A percentile compares a stretch with the other conserved stretches of the same genome.
Conservation (phyloP, 148 eudicot genomes). For the Amaranthus cruentus region DNA sequence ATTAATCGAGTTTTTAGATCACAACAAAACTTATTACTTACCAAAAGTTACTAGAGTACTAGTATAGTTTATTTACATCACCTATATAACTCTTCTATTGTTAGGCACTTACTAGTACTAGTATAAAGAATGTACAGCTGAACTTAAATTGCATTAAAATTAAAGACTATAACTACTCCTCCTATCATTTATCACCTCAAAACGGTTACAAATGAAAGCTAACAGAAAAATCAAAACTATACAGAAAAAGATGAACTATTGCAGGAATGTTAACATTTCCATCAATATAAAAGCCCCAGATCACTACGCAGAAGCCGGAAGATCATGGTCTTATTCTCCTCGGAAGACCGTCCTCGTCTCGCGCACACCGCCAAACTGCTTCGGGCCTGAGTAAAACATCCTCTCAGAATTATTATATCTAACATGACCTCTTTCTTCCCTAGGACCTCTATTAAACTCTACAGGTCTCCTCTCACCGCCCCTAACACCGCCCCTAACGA, state of each 20-base stretch:
- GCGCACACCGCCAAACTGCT: slow-evolving; percentile 22
- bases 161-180: not conserved
- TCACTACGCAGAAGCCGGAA: not conserved
- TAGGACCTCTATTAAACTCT: slow-evolving; percentile 23
- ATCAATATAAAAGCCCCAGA: not conserved
- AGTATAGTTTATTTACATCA: too few relatives aligned
- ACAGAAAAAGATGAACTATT: not conserved
- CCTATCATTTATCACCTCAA: slow-evolving; percentile 7
- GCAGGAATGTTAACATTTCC: not conserved
- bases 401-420: slow-evolving; percentile 29
- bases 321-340: slow-evolving; percentile 19
- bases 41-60: too few relatives aligned
- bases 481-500: slow-evolving; percentile 15
- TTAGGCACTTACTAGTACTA: not conserved
- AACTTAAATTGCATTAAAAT: not conserved
- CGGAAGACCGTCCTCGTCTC: slow-evolving; percentile 29
- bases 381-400: slow-evolving; percentile 25
- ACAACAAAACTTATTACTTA: too few relatives aligned
- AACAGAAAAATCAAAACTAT: not conserved
- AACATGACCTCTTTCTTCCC: slow-evolving; percentile 33
- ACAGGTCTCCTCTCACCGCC: slow-evolving; percentile 30
- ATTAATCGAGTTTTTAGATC: too few relatives aligned
- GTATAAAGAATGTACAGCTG: too few relatives aligned
- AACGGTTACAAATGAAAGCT: slow-evolving; percentile 9
- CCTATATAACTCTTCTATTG: too few relatives aligned